Conservation (phyloP, 139 green algal species). For the Chlamydomonas eustigma region DNA sequence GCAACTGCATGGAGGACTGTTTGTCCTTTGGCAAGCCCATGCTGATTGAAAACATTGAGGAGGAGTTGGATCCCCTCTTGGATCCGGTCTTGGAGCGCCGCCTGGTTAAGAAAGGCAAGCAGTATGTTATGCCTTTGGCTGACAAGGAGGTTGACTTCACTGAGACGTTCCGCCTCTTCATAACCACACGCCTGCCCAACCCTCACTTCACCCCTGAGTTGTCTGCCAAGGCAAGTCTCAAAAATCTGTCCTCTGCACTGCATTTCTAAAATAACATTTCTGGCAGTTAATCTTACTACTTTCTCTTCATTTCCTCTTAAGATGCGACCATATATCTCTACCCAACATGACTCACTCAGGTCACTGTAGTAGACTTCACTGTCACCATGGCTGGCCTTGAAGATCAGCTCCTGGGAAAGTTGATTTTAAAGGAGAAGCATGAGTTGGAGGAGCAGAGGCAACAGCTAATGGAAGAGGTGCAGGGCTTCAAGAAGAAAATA, state of each 20-base stretch:
- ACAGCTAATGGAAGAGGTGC: constrained; percentile 84
- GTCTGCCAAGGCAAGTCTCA: constrained; percentile 57
- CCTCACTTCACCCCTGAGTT: constrained; percentile 92
- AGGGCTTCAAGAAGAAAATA: constrained; percentile 90
- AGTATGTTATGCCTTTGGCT: constrained; percentile 58
- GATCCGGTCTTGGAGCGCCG: constrained; percentile 87
- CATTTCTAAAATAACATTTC: background rate
- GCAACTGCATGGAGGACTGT: constrained; percentile 88
- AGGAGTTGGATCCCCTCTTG: constrained; percentile 88
- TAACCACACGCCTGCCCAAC: constrained; percentile 87
- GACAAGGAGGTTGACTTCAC: constrained; percentile 93
- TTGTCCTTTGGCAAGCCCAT: constrained; percentile 82
- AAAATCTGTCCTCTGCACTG: no score
- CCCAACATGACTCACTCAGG: no score
- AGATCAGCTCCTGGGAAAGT: constrained; percentile 91
- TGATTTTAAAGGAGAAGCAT: constrained; percentile 93
- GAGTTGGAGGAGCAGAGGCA: constrained; percentile 92
- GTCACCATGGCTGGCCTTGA: constrained; percentile 89
- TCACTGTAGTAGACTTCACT: constrained; percentile 94
- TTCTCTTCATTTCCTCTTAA: no score
- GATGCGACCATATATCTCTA: no score
- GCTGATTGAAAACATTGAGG: constrained; percentile 94
- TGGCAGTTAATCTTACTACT: no score
- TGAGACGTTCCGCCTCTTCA: constrained; percentile 84
- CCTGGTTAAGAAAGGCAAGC: constrained; percentile 62